These are phyloP conservation scores for Erodium maritimum DNA, from an alignment of 345 rosid species.

Conservation along the genomic window DNA sequence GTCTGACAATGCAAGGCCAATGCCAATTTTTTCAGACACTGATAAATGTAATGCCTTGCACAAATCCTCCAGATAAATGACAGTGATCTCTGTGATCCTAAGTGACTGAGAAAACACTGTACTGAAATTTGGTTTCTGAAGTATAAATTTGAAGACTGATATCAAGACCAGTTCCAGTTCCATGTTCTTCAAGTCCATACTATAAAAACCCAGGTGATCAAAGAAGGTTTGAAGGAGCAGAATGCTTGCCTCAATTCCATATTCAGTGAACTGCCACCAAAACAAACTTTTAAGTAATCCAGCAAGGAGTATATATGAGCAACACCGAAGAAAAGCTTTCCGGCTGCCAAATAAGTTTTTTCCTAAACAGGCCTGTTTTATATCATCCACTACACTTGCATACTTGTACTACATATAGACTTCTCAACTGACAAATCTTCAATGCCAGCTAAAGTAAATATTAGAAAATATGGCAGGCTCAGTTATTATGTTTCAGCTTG, in stretches of 20 bases:
- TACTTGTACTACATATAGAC: neutral
- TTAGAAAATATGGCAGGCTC: neutral
- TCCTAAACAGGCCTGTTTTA: neutral
- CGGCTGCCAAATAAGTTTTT: neutral
- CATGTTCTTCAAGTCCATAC: constrained; percentile 24
- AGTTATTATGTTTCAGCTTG: neutral
- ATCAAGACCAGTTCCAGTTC: constrained; percentile 39
- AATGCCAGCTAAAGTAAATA: neutral
- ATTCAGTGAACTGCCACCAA: constrained; percentile 40
- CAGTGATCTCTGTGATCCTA: constrained; percentile 29
- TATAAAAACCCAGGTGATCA: constrained; percentile 34
- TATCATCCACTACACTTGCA: neutral
- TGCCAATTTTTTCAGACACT: constrained; percentile 45
- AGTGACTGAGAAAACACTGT: constrained; percentile 54
- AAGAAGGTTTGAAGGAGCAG: constrained; percentile 52
- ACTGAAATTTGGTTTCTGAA: constrained; percentile 49
- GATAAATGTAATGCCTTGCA: constrained; percentile 38
- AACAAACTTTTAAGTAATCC: neutral
- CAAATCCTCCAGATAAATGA: constrained; percentile 36
- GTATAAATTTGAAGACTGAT: constrained; percentile 35
- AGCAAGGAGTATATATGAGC: neutral
- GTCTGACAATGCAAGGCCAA: constrained; percentile 63
- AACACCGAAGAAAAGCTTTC: neutral
- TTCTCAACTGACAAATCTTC: neutral
- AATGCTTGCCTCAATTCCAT: constrained; percentile 51